These are phyloP conservation scores for Solanum ahanhuiri DNA, from an alignment of 257 asterid species.

Conservation along the genomic window DNA sequence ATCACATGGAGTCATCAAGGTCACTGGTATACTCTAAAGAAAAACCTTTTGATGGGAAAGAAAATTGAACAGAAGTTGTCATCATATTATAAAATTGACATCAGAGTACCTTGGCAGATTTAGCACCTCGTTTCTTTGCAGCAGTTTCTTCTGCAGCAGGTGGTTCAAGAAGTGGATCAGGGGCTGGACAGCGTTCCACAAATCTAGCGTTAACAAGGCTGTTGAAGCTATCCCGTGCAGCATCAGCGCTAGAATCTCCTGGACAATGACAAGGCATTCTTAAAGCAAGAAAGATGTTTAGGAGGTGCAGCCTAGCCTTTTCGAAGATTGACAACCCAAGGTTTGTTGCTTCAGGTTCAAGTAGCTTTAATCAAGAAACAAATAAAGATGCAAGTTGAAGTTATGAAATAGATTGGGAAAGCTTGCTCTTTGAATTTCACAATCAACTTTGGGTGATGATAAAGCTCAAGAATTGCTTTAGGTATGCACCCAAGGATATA, in stretches of 20 bases:
- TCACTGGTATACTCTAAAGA: not conserved
- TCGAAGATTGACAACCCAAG: not conserved
- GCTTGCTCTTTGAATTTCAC: not conserved
- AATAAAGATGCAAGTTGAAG: not conserved
- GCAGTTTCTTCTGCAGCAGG: conserved; percentile 39
- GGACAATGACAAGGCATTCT: conserved; percentile 9
- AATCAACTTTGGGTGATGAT: not conserved
- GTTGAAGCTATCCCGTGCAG: conserved; percentile 36
- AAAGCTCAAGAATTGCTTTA: not conserved
- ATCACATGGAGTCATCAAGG: not conserved
- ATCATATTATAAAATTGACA: not conserved
- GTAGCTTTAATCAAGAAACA: not conserved
- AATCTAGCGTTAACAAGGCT: conserved; percentile 56
- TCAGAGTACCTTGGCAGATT: conserved; percentile 39
- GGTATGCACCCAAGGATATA: not conserved
- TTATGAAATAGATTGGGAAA: not conserved
- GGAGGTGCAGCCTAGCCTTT: not conserved
- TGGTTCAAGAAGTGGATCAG: conserved; percentile 65
- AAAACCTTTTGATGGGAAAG: not conserved
- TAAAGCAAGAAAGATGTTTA: not conserved
- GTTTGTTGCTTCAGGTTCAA: not conserved
- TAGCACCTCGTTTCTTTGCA: conserved; percentile 38
- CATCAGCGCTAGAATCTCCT: conserved; percentile 39
- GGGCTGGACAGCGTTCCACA: conserved; percentile 86
- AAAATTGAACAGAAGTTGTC: not conserved